phyloP scores from a whole-genome alignment of 2,329 filamentous ascomycete genomes.

The Penicillium olsonii region DNA sequence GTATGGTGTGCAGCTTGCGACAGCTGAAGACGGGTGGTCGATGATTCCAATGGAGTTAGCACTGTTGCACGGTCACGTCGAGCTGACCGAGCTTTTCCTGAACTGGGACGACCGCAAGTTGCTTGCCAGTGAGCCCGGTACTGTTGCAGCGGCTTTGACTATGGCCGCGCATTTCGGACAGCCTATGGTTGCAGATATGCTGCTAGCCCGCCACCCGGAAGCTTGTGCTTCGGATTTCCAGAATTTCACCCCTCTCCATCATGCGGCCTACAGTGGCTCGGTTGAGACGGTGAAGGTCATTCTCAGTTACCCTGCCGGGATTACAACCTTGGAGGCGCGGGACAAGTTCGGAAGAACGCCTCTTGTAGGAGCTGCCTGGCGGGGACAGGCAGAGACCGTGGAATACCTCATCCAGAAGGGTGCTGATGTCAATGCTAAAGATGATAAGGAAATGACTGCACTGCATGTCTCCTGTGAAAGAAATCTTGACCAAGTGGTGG shows the following conservation, averaged over 20 bases:
- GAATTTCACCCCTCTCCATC: background rate
- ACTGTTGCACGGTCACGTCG: background rate
- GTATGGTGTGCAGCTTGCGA: background rate
- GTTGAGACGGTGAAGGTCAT: slow-evolving; percentile 1
- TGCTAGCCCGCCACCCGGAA: background rate
- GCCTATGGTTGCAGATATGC: background rate
- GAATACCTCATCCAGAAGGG: background rate
- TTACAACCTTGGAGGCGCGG: background rate
- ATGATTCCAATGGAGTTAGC: slow-evolving; percentile 1
- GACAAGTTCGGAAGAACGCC: background rate
- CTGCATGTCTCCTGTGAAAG: background rate
- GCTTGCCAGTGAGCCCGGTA: background rate
- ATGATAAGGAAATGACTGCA: background rate
- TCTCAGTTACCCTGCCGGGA: background rate
- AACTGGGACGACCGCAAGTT: background rate
- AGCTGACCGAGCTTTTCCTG: background rate
- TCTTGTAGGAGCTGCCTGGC: background rate
- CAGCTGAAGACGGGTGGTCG: background rate
- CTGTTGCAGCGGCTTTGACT: background rate
- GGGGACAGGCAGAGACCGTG: background rate
- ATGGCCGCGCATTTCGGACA: slow-evolving; percentile 1
- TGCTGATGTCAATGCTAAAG: background rate
- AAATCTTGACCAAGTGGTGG: background rate
- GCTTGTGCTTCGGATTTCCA: background rate
- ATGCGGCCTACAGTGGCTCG: slow-evolving; percentile 3